Base-by-base conservation (phyloP, 805 yeast genomes). In the Lachancea sp. region DNA sequence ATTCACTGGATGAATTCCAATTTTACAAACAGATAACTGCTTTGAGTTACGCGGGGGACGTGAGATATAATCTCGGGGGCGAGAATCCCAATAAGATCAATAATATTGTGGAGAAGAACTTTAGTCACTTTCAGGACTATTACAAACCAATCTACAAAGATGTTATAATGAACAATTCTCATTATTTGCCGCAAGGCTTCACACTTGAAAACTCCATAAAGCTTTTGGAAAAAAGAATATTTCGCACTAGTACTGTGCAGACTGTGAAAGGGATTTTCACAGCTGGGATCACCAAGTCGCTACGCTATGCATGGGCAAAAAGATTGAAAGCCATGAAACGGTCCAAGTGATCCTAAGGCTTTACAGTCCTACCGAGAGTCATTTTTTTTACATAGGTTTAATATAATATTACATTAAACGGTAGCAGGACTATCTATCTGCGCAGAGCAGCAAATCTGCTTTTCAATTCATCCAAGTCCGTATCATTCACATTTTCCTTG, bases 41-140 rank as follows among this genome's bases (percentile, higher is more conserved):
- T 12, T 65, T 93, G 15, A 86, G 96, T 17, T 93, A 93, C 59
- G 67, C 80, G 62, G 99, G 99, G 16, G 99, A 93, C 62, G 82
- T 89, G 25, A 77, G 99, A 54, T 82, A 88, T 76, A 70, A 73
- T 36, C 69, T 90, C 25, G 86, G 87, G 9, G 98, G 96, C 1
- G 99, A 93, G 63, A 86, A 93, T 61, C 96, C 97, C 4, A 73
- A 81, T 55, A 93, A 93, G 63, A 85, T 90, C 34, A 69, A 72
- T 40, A 93, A 93, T 60, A 93, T 93, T 49, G 98, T 93, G 2
- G 62, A 66, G 10, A 84, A 84, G 61, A 96, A 93, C 63, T 74
- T 77, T 50, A 65, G 68, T 16, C 74, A 78, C 50, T 93, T 93
- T 67, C 75, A 81, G 47, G 65, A 67, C 46, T 76, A 93, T 56